Evolutionary conservation across 2,329 filamentous ascomycete genomes (phyloP).

Genomic region (Pezicula carpinea): DNA sequence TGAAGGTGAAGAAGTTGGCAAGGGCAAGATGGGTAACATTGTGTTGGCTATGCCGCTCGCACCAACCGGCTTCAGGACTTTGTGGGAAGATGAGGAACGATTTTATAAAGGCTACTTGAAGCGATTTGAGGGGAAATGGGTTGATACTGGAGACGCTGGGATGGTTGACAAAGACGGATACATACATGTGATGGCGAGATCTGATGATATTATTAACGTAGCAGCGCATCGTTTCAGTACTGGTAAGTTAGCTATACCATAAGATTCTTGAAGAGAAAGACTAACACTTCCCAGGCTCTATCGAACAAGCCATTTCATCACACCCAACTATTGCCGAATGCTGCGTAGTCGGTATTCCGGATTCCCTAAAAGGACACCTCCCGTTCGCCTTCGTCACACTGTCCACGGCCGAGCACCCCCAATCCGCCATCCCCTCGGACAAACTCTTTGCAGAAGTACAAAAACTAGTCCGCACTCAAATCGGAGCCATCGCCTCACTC

Average conservation of each 20-base stretch:
- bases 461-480: conserved; percentile 67
- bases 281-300: conserved; percentile 52
- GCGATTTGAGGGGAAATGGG: conserved; percentile 74
- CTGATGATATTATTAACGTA: conserved; percentile 92
- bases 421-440: conserved; percentile 44
- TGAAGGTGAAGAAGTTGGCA: conserved; percentile 64
- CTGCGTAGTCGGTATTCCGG: conserved; percentile 81
- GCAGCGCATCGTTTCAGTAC: conserved; percentile 88
- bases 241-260: conserved; percentile 43
- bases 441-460: conserved; percentile 60
- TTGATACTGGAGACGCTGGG: conserved; percentile 89
- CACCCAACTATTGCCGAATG: conserved; percentile 78
- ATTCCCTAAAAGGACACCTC: conserved; percentile 81
- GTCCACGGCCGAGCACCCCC: conserved; percentile 44
- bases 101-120: conserved; percentile 84
- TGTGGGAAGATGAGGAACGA: conserved; percentile 81
- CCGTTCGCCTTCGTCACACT: conserved; percentile 83
- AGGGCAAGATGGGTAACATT: conserved; percentile 83
- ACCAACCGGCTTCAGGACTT: conserved; percentile 77
- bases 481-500: conserved; percentile 80
- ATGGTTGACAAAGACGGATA: conserved; percentile 74
- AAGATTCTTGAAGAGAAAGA: not conserved
- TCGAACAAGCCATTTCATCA: conserved; percentile 85
- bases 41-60: conserved; percentile 78
- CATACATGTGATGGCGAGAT: conserved; percentile 58